Evolutionary conservation across 306 rosid species (phyloP), one percentile per base, ranked within the genome.

Genomic region (Prinsepia uniflora): DNA sequence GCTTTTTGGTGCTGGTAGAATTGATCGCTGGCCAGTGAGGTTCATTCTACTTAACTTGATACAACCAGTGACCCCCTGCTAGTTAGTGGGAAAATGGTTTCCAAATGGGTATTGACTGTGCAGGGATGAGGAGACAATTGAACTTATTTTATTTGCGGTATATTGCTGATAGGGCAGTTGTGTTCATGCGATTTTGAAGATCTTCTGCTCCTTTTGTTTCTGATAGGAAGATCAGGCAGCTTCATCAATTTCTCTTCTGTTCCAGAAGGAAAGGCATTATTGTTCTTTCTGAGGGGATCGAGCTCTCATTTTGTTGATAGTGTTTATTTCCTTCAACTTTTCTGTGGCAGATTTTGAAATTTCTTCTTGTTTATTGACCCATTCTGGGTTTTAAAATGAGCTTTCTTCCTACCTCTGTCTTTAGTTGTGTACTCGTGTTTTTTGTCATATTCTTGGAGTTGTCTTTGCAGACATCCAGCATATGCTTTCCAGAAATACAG

Each of bases 1-100:
- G 63, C 63, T 52, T 68, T 53, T 40, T 69, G 63, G 73, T 68
- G 63, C 54, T 68, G 8, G 20, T 54, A 24, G 47, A 36, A 18
- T 48, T 56, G 20, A 39, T 7, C 4, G 49, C 57, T 68, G 57
- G 62, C 5, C 50, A n/a, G 40, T 43, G 43, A 55, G 64, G 42
- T 61, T 56, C 5, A 10, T 70, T 17, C 34, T 22, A 69, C 42
- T 4, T 69, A 55, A 15, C 40, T 68, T 39, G 49, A 42, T 57
- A 41, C n/a, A 6, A 20, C 41, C 20, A 41, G 6, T 22, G 19
- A 53, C 40, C 47, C 19, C 40, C 11, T 69, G 62, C 54, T 42
- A 41, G 20, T 54, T 17, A 20, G 40, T 54, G 36, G 65, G 44
- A 56, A 0, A 17, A 56, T 59, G 14, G 42, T 60, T 60, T 22